Evolutionary conservation across 1,284 basidiomycete genomes (phyloP).

Genomic region (Fereydounia khargensis): DNA sequence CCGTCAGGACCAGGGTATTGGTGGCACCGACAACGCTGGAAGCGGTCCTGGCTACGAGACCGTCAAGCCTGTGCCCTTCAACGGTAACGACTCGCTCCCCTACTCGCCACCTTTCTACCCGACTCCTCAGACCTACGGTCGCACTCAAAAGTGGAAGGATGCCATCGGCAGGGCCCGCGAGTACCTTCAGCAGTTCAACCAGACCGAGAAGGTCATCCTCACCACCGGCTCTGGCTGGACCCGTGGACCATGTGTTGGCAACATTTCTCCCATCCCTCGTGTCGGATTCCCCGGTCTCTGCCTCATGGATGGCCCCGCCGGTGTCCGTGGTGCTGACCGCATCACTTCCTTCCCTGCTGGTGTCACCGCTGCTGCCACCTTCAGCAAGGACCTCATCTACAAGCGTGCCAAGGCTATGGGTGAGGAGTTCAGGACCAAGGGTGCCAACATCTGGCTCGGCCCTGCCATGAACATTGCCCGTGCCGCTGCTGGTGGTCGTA

Average conservation of each 20-base stretch:
- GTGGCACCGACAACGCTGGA: constrained; percentile 9
- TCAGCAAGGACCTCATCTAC: constrained; percentile 71
- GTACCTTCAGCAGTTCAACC: constrained; percentile 57
- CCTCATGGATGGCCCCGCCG: constrained; percentile 63
- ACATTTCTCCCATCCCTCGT: constrained; percentile 60
- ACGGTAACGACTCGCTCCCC: constrained; percentile 37
- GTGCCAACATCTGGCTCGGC: constrained; percentile 71
- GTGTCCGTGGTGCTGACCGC: constrained; percentile 62
- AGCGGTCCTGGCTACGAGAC: constrained; percentile 29
- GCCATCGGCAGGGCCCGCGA: constrained; percentile 62
- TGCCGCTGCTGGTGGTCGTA: constrained; percentile 69
- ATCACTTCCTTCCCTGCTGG: constrained; percentile 67
- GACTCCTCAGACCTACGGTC: constrained; percentile 28
- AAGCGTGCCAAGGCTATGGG: constrained; percentile 74
- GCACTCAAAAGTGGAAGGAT: constrained; percentile 63
- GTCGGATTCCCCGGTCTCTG: constrained; percentile 71
- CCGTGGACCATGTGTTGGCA: constrained; percentile 46
- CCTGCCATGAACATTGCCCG: constrained; percentile 61
- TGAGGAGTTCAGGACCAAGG: constrained; percentile 73
- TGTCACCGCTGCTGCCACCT: constrained; percentile 71
- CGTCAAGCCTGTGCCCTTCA: constrained; percentile 18
- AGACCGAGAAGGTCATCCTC: constrained; percentile 61
- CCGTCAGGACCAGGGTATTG: constrained; percentile 24
- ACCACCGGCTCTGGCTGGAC: constrained; percentile 56
- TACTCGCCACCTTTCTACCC: constrained; percentile 42